Conservation (phyloP, 768 basidiomycete species). For the Termitomyces sp. region DNA sequence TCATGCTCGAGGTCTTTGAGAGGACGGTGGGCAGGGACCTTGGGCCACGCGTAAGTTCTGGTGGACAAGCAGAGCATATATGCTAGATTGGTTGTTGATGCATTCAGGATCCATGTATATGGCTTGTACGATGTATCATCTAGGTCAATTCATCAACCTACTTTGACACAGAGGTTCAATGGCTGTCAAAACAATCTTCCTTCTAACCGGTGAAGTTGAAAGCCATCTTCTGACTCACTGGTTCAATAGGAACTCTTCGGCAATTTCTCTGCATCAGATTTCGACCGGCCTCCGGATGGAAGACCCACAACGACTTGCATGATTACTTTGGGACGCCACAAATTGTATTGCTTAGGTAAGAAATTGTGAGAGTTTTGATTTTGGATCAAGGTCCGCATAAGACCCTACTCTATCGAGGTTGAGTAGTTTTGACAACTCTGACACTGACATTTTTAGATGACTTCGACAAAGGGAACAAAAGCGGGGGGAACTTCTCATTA, state of each 20-base stretch:
- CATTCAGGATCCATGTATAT: not conserved
- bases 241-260: not conserved
- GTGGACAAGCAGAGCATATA: constrained; percentile 66
- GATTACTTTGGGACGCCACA: not conserved
- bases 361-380: not conserved
- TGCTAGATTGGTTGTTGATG: constrained; percentile 38
- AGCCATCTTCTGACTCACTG: not conserved
- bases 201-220: not conserved
- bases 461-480: not conserved
- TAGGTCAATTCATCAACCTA: not conserved
- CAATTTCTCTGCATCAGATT: not conserved
- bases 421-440: not conserved
- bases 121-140: not conserved
- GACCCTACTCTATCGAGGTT: not conserved
- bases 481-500: not conserved
- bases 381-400: not conserved
- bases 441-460: not conserved
- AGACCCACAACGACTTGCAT: not conserved
- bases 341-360: not conserved
- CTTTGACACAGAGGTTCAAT: not conserved
- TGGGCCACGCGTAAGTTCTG: constrained; percentile 50
- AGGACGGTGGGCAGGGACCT: constrained; percentile 83
- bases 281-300: not conserved
- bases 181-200: not conserved
- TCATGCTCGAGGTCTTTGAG: constrained; percentile 93